Base-by-base conservation (phyloP, 2,329 filamentous ascomycete genomes). In the Neonectria ditissima region DNA sequence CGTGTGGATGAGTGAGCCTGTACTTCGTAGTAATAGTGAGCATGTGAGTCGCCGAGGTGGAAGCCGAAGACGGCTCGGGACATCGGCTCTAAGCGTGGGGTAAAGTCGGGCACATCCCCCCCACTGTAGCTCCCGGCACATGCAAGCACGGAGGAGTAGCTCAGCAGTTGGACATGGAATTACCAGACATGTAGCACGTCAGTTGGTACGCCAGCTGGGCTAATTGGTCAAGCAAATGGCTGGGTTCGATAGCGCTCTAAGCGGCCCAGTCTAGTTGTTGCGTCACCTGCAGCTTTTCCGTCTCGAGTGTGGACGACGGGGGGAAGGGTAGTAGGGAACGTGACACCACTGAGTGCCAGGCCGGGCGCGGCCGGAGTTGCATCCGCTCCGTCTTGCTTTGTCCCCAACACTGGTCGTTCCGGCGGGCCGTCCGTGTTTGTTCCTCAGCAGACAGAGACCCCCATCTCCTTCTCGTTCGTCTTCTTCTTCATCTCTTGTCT, bases 81-180 rank as follows among this genome's bases (percentile, higher is more conserved):
- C 59, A 72, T 73, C 70, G 70, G 70, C 62, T 73, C 62, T 73
- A 73, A 73, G 59, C 63, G 62, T 69, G 70, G 67, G 70, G 54
- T 26, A 16, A n/a, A n/a, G n/a, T n/a, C n/a, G n/a, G 0, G 28
- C 24, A 26, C 24, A 26, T 26, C 9, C 34, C 9, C 34, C 6
- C 34, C 34, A 37, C 34, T 37, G 34, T 7, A 56, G 56, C 55
- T 53, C 55, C 55, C 59, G 52, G 53, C 47, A 63, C 60, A 56
- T 51, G 48, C 34, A 39, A 37, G 26, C 26, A 28, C 14, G 32
- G 9, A 34, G 32, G n/a, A n/a, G n/a, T 10, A 34, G 32, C 32
- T 37, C 34, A 37, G 34, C 34, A 37, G 34, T 8, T 26, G 6
- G 4, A 26, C 24, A 26, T n/a, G n/a, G n/a, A n/a, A n/a, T n/a